Base-by-base conservation (phyloP, 306 rosid genomes). In the Argentina anserina region DNA sequence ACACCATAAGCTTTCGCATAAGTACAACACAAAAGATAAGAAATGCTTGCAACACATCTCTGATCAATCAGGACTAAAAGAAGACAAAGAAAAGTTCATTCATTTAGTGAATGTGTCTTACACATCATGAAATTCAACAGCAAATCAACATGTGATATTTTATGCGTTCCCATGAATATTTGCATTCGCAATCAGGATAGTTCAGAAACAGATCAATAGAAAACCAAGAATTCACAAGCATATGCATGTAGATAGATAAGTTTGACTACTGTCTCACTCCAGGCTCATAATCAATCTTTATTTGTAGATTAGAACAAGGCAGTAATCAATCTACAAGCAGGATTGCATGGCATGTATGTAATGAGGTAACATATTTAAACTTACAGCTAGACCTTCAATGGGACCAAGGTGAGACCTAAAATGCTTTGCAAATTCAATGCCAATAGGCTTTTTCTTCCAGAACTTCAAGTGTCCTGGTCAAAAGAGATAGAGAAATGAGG, bases 381-480 rank as follows among this genome's bases (percentile, higher is more conserved):
- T 86, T 84, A 94, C 97, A 39, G 97, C 87, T 81, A 94, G 75
- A 70, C 92, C 98, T 83, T 91, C 98, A 77, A 94, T 94, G 67
- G 98, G 96, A 84, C 96, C 98, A 45, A 94, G 91, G 77, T 94
- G 98, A 69, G 99, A 91, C 77, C 95, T 86, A 77, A 91, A 94
- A 81, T 94, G 99, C 77, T 94, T 94, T 34, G 99, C 99, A 77
- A 94, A 94, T 86, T 94, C 99, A 28, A 94, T 88, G 66, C 95
- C 97, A 25, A 87, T 31, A 37, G 96, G 83, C 82, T 75, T 94
- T 83, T 91, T 94, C 96, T 94, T 94, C 99, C 99, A 94, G 80
- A 94, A 94, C 80, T 94, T 94, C 85, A 94, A 81, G 84, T 94
- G 99, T 66, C 99, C 97, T 94, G 77, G 70, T 12, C 33, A 62